Conservation (phyloP, 148 eudicot genomes). For the Drosera capensis region DNA sequence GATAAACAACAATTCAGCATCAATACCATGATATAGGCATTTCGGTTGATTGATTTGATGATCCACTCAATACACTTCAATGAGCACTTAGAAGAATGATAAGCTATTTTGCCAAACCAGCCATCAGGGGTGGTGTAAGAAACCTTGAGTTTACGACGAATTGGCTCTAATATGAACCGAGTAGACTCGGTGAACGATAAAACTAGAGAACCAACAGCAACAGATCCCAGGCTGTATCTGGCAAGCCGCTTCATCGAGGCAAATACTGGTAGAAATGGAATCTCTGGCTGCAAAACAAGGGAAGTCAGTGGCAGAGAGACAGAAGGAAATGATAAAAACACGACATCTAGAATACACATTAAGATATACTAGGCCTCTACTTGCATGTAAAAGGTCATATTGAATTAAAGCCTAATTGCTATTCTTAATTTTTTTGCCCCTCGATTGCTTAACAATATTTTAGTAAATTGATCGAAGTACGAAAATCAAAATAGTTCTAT, state of each 20-base stretch:
- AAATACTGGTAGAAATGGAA: conserved; percentile 86
- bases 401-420: too few relatives aligned
- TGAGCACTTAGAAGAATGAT: conserved; percentile 44
- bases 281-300: conserved; percentile 36
- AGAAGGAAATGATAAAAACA: conserved; percentile 5
- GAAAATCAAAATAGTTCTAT: too few relatives aligned
- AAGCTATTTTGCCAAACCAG: conserved; percentile 41
- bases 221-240: conserved; percentile 74
- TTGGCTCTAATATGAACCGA: conserved; percentile 63
- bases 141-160: conserved; percentile 73
- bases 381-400: too few relatives aligned
- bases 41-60: conserved; percentile 76
- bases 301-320: conserved; percentile 2
- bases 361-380: not conserved
- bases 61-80: conserved; percentile 63
- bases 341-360: not conserved
- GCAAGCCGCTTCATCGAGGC: conserved; percentile 81
- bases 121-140: conserved; percentile 41
- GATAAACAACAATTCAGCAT: not conserved
- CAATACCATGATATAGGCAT: conserved; percentile 89
- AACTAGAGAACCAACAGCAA: conserved; percentile 78
- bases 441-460: too few relatives aligned
- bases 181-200: conserved; percentile 67
- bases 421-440: too few relatives aligned
- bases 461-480: too few relatives aligned